Evolutionary conservation across 2,329 filamentous ascomycete genomes (phyloP).

Genomic region (Calonectria pseudoreteaudii): DNA sequence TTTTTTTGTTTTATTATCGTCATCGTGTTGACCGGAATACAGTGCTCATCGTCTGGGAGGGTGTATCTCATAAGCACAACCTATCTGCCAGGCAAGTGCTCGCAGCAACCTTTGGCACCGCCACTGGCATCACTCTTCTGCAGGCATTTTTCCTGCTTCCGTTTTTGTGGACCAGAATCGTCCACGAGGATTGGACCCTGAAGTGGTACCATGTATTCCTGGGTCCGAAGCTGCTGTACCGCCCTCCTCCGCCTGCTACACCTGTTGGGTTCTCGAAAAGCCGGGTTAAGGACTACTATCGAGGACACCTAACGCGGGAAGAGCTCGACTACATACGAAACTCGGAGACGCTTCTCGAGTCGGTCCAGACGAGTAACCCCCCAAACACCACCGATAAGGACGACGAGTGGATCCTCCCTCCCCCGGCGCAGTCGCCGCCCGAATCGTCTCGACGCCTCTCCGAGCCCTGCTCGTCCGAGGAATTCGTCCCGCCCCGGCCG

Average conservation of each 20-base stretch:
- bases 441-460: conserved; percentile 26
- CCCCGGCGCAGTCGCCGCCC: conserved; percentile 41
- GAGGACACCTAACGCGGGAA: conserved; percentile 59
- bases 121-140: conserved; percentile 55
- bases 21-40: conserved; percentile 16
- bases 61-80: conserved; percentile 41
- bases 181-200: conserved; percentile 64
- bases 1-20: not conserved
- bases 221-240: conserved; percentile 59
- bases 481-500: conserved; percentile 48
- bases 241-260: conserved; percentile 50
- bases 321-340: conserved; percentile 54
- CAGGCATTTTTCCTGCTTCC: conserved; percentile 63
- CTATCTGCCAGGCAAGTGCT: conserved; percentile 40
- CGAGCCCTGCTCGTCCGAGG: conserved; percentile 22
- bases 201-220: conserved; percentile 60
- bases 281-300: conserved; percentile 61
- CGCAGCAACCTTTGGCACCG: conserved; percentile 57
- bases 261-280: conserved; percentile 55
- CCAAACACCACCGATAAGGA: conserved; percentile 43
- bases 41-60: conserved; percentile 66
- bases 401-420: conserved; percentile 47
- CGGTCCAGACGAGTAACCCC: conserved; percentile 44
- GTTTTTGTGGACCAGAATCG: conserved; percentile 62
- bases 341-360: conserved; percentile 49